Base-by-base conservation (phyloP, 2,329 filamentous ascomycete genomes). In the Penicillium sp. region DNA sequence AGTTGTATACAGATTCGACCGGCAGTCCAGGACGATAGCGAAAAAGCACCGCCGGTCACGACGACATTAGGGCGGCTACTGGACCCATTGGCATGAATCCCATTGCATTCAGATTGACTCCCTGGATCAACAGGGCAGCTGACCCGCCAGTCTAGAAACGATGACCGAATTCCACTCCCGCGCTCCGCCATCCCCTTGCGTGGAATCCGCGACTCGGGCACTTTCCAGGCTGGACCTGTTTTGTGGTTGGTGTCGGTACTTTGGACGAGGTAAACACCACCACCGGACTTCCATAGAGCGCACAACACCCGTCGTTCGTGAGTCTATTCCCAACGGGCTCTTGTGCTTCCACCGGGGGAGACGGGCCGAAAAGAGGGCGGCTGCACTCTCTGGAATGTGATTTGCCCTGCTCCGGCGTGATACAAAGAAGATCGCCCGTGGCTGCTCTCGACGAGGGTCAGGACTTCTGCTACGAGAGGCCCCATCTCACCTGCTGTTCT, bases 141-240 rank as follows among this genome's bases (percentile, higher is more conserved):
- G 51, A 55, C 42, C 31, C 13, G 9, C 39, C 32, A 44, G 35
- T 47, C 37, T 31, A 45, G 37, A 53, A 51, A 43, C 29, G 30
- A 46, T 47, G 43, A 25, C 31, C 36, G 43, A 44, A 41, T 49
- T 42, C 34, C 19, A 43, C 35, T 32, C 33, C 41, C 48, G 43
- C 18, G 21, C 16, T 43, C 43, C 45, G 39, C 43, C 32, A 45
- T 47, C 14, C 51, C 51, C 51, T 53, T 54, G 49, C 43, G 27
- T 44, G 29, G 34, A 47, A 39, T 50, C 47, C 39, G 26, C 44
- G 30, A 39, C 29, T 33, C 36, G 38, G 35, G 26, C 32, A 33
- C 20, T 18, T 35, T 10, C 15, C n/a, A 27, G 8, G 9, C 23
- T 28, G 21, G 20, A n/a, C n/a, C 10, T 25, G 30, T 18, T 29